Base-by-base conservation (phyloP, 148 eudicot genomes). In the Salicornia ramosissima region DNA sequence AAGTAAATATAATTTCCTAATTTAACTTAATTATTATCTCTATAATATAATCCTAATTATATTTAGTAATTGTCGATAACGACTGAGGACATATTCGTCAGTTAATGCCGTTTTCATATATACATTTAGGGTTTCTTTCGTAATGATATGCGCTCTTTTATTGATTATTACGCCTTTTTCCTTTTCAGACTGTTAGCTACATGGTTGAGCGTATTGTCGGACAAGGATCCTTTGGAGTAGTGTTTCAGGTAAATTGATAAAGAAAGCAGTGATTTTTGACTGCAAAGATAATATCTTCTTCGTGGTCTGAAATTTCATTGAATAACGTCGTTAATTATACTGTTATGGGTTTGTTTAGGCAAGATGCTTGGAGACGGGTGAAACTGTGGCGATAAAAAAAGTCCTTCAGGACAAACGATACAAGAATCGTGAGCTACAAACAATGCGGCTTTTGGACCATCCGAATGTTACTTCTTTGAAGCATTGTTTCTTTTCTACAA, bases 131-230 rank as follows among this genome's bases (percentile, higher is more conserved):
- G 15, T 56, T n/a, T 15, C 21, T 34, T 24, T 50, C 21, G 21
- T 26, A 16, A 10, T 16, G 39, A 25, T 24, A 28, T 22, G 42
- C 42, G 5, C 59, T 56, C 25, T 46, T 15, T 47, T 55, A 13
- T 58, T 21, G 66, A 16, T 21, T 43, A 19, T 69, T 12, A n/a
- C 4, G 42, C 13, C 25, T 46, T 63, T 49, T 25, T 0, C 57
- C 59, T 70, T 50, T 60, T 42, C 75, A 91, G 96, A 89, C 97
- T 25, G 83, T 91, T 24, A 91, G 96, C 79, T 91, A 89, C 42
- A 91, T 89, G 97, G 97, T 96, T 18, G 97, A 91, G 81, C 87
- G 89, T 43, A 79, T 80, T 24, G 92, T 91, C 69, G 96, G 97
- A 52, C 90, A 84, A 36, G 92, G 97, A 70, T 91, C 97, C 1